phyloP scores from a whole-genome alignment of 169 alveolate genomes.

The Plasmodium ovale region DNA sequence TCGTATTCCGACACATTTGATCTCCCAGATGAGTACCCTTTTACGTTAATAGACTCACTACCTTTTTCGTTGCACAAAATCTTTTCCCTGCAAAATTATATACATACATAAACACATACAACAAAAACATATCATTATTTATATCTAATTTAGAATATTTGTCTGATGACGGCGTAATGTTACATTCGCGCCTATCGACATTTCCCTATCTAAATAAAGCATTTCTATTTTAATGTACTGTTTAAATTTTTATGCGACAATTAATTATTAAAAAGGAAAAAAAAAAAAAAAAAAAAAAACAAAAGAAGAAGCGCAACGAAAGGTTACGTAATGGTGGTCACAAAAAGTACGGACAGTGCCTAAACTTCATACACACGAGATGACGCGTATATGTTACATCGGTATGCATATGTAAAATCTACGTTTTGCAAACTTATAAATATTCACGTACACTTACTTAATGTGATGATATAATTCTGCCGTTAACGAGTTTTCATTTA shows the following conservation, averaged over 20 bases:
- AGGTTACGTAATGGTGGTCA: too few relatives aligned
- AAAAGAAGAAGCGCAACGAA: too few relatives aligned
- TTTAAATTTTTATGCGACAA: background rate
- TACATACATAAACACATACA: slow-evolving; percentile 5
- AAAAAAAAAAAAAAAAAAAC: too few relatives aligned
- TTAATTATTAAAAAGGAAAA: background rate
- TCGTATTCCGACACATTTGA: slow-evolving; percentile 34
- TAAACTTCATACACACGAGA: too few relatives aligned
- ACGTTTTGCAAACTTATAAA: background rate
- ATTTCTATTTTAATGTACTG: background rate
- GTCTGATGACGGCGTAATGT: too few relatives aligned
- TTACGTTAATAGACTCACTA: slow-evolving; percentile 1
- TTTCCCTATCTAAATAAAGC: background rate
- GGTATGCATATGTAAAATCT: too few relatives aligned
- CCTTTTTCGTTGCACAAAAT: slow-evolving; percentile 31
- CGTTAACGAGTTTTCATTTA: slow-evolving; percentile 27
- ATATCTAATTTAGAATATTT: too few relatives aligned
- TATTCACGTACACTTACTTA: slow-evolving; percentile 18
- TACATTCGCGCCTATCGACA: background rate
- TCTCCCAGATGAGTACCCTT: slow-evolving; percentile 2
- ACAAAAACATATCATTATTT: too few relatives aligned
- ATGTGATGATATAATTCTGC: slow-evolving; percentile 47
- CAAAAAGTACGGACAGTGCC: too few relatives aligned
- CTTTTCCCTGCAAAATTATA: slow-evolving; percentile 59
- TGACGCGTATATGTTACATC: too few relatives aligned